phyloP scores from a whole-genome alignment of 768 basidiomycete genomes.

The Naematelia encephala region DNA sequence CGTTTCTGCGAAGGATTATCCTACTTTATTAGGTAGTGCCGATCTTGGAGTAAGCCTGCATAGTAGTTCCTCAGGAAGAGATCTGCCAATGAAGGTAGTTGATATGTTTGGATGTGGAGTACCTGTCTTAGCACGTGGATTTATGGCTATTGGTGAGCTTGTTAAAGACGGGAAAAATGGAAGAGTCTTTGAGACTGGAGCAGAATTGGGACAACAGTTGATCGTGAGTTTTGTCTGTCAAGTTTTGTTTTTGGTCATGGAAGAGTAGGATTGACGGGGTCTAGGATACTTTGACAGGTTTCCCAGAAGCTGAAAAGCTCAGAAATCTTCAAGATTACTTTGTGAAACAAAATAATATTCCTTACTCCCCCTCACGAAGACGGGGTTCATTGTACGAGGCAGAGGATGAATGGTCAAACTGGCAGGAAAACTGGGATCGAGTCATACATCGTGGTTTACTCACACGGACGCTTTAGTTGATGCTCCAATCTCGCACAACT shows the following conservation, averaged over 20 bases:
- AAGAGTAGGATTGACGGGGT: no score
- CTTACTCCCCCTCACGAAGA: slow-evolving; percentile 10
- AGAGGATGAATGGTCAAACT: slow-evolving; percentile 65
- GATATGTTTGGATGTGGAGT: slow-evolving; percentile 98
- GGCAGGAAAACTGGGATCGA: slow-evolving; percentile 81
- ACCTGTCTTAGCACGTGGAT: slow-evolving; percentile 86
- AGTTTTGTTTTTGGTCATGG: background rate
- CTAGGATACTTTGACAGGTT: slow-evolving; percentile 61
- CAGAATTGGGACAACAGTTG: slow-evolving; percentile 68
- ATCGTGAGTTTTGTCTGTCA: slow-evolving; percentile 29
- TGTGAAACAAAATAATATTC: slow-evolving; percentile 10
- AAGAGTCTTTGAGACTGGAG: slow-evolving; percentile 65
- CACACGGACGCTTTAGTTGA: background rate
- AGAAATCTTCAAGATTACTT: slow-evolving; percentile 59
- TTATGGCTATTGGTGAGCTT: slow-evolving; percentile 78
- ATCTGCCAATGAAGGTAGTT: slow-evolving; percentile 98
- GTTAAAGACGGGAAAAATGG: slow-evolving; percentile 84
- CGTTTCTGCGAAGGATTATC: slow-evolving; percentile 88
- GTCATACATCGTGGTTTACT: slow-evolving; percentile 52
- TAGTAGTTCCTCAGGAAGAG: slow-evolving; percentile 80
- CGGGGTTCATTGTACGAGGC: slow-evolving; percentile 17
- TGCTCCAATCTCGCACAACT: background rate
- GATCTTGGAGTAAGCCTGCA: slow-evolving; percentile 91
- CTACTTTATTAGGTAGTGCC: slow-evolving; percentile 78
- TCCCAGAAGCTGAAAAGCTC: slow-evolving; percentile 61